Evolutionary conservation across 148 eudicot genomes (phyloP), one percentile per base, ranked within the genome.

Genomic region (Vaccinium corymbosum): DNA sequence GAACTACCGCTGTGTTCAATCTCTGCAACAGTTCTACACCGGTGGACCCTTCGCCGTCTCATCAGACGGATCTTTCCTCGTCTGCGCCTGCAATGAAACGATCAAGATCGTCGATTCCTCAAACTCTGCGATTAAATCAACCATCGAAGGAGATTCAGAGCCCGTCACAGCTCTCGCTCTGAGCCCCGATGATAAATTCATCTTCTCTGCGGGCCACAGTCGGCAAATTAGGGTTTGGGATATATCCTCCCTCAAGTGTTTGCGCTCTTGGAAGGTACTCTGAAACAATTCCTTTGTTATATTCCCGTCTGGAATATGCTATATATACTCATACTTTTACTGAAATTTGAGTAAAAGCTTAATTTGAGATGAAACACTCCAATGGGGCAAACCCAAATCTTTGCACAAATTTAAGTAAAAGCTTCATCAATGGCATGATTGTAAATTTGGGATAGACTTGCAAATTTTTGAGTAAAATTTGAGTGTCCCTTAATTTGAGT

Each of bases 141-240:
- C 97, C 20, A 87, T 97, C 8, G 95, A 93, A 83, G 96, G 97
- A 3, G 98, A 97, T 79, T 92, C 98, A 0, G 96, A 93, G 85
- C 62, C 91, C 0, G 75, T 96, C 17, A 97, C 99, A 0, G 95
- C 98, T 75, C 90, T 97, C 42, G 84, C 89, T 82, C 89, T 97
- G 48, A 88, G 91, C 70, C 99, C 98, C 7, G 86, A 94, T 72
- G 88, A 90, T 62, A 87, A 86, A 0, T 85, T 94, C 78, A 91
- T 97, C 56, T 93, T 94, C 81, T 94, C 98, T 13, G 82, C 98
- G 0, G 88, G 92, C 57, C 99, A 94, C 78, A 90, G 93, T 80
- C 89, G 94, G 2, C 97, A 92, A 89, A 94, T 97, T 90, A 90
- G 95, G 85, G 97, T 94, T 81, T 96, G 99, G 99, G 99, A 96